Evolutionary conservation across 2,329 filamentous ascomycete genomes (phyloP).

Genomic region (Trichoderma afroharzianum): DNA sequence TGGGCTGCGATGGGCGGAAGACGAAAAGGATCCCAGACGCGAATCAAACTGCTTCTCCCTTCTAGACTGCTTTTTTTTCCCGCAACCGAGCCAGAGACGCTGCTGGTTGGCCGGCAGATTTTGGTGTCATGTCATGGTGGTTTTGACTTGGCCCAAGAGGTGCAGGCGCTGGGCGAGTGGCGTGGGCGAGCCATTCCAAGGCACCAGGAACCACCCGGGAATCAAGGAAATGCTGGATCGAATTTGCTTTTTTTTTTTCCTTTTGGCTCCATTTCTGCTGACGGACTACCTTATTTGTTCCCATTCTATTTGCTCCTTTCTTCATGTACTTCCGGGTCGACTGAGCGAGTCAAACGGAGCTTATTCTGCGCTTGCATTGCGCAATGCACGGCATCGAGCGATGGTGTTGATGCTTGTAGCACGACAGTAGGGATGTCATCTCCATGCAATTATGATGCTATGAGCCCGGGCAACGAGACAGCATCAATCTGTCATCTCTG

Average conservation of each 20-base stretch:
- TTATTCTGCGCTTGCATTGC: background rate
- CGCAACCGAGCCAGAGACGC: constrained; percentile 1
- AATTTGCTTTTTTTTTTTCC: background rate
- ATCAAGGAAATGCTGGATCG: background rate
- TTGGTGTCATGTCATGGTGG: constrained; percentile 11
- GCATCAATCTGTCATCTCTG: background rate
- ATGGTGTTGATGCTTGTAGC: background rate
- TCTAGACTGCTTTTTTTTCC: constrained; percentile 5
- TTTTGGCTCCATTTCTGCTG: background rate
- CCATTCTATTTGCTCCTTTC: background rate
- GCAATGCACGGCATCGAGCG: background rate
- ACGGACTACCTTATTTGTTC: background rate
- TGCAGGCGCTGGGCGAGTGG: constrained; percentile 6
- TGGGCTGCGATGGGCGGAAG: background rate
- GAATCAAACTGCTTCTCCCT: background rate
- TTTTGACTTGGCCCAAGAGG: constrained; percentile 4
- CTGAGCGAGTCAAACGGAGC: background rate
- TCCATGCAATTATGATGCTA: background rate
- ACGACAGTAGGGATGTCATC: background rate
- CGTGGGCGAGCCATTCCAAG: constrained; percentile 3
- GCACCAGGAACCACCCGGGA: constrained; percentile 9
- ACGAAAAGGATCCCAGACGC: background rate
- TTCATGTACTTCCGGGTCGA: background rate
- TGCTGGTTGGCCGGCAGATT: constrained; percentile 9
- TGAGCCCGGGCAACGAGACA: background rate